These are phyloP conservation scores for Fusarium oxysporum DNA, from an alignment of 2,329 filamentous ascomycete species.

Conservation along the genomic window DNA sequence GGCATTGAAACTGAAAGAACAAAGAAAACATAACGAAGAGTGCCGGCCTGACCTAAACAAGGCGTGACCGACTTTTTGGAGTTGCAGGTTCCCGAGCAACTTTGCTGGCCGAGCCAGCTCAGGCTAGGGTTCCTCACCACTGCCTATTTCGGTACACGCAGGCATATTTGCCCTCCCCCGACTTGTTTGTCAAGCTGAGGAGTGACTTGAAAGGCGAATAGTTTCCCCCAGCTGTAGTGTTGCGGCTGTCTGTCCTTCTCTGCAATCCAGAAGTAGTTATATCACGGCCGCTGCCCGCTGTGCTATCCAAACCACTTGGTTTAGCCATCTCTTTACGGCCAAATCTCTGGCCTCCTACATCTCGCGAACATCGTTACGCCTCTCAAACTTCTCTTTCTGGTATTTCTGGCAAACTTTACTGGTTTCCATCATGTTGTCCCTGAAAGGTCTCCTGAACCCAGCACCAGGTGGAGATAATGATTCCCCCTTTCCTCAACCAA, in stretches of 20 bases:
- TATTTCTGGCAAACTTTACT: constrained; percentile 31
- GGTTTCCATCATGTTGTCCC: constrained; percentile 66
- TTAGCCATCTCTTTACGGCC: constrained; percentile 32
- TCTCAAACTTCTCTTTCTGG: neutral
- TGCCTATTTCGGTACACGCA: constrained; percentile 30
- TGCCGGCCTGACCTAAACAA: constrained; percentile 27
- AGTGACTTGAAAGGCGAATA: constrained; percentile 40
- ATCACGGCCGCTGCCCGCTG: constrained; percentile 46
- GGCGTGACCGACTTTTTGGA: constrained; percentile 42
- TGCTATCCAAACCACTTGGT: constrained; percentile 39
- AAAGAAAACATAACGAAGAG: constrained; percentile 37
- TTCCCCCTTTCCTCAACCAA: constrained; percentile 51
- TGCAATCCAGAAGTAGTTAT: constrained; percentile 42
- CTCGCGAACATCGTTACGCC: constrained; percentile 8
- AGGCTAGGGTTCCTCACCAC: constrained; percentile 36
- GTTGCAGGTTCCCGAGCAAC: constrained; percentile 28
- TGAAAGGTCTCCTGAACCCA: constrained; percentile 76
- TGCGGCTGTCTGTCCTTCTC: constrained; percentile 41
- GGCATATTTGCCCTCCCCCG: constrained; percentile 31
- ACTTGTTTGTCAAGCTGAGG: constrained; percentile 46
- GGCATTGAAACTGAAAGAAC: constrained; percentile 29
- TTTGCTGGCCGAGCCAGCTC: constrained; percentile 31
- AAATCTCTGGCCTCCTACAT: constrained; percentile 22
- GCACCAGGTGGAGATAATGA: constrained; percentile 58
- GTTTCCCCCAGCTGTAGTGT: constrained; percentile 38